Percentiles rank a stretch among this genome's conserved stretches.
Evolutionary conservation across 768 basidiomycete species (phyloP).

Genomic region (Trametes cubensis): DNA sequence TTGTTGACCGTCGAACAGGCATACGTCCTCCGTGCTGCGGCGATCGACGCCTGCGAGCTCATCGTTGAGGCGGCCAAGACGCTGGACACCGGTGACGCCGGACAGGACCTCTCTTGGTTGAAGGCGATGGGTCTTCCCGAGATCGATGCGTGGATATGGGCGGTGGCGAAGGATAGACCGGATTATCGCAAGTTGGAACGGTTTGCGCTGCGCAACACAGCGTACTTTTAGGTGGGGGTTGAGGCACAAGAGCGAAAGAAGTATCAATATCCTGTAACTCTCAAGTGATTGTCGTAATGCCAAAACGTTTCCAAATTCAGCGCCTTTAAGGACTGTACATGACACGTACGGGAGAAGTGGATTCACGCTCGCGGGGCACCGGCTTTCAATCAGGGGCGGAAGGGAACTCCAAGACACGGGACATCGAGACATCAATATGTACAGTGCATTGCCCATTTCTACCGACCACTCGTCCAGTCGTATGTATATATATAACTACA

Average conservation of each 20-base stretch:
- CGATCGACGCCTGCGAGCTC: constrained; percentile 76
- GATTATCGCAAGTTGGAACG: constrained; percentile 71
- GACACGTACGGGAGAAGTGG: too few species aligned
- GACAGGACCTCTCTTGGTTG: constrained; percentile 49
- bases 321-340: too few species aligned
- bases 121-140: constrained; percentile 58
- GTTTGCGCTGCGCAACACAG: constrained; percentile 66
- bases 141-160: constrained; percentile 82
- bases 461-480: not conserved
- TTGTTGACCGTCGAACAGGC: constrained; percentile 61
- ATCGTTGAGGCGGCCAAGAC: constrained; percentile 59
- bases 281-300: too few species aligned
- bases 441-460: not conserved
- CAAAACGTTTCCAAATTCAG: not conserved
- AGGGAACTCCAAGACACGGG: too few species aligned
- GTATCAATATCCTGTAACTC: too few species aligned
- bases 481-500: too few species aligned
- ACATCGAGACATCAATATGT: too few species aligned
- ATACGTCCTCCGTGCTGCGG: constrained; percentile 75
- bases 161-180: constrained; percentile 73
- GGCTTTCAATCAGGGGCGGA: too few species aligned
- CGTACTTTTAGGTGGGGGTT: constrained; percentile 58
- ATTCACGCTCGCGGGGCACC: too few species aligned
- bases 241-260: too few species aligned
- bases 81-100: constrained; percentile 32